Percentiles rank a stretch among this genome's conserved stretches.
These are phyloP conservation scores for Pholiota molesta DNA, from an alignment of 768 basidiomycete genomes.

Conservation along the genomic window DNA sequence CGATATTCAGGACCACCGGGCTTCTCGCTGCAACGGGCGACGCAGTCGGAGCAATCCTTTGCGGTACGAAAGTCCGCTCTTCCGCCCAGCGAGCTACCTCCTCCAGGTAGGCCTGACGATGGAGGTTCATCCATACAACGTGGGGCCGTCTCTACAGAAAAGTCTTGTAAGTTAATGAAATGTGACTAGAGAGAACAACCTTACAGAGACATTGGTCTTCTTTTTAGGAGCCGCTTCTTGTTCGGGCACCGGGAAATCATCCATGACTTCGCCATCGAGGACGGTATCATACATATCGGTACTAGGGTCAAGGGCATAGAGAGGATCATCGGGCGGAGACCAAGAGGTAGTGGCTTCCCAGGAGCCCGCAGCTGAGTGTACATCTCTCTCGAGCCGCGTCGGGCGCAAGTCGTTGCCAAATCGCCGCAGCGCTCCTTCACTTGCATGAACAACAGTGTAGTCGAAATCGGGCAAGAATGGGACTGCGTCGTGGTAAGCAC, in stretches of 20 bases:
- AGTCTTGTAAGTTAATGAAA: background rate
- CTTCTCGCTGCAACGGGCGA: background rate
- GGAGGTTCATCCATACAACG: constrained; percentile 10
- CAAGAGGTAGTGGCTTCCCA: background rate
- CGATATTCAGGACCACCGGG: constrained; percentile 4
- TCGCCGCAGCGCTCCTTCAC: background rate
- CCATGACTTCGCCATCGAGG: background rate
- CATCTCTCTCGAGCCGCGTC: background rate
- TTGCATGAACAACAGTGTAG: background rate
- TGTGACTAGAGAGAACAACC: background rate
- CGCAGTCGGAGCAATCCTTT: constrained; percentile 8
- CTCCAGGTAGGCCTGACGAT: constrained; percentile 12
- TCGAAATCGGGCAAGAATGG: background rate
- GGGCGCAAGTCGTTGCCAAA: background rate
- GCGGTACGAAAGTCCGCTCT: constrained; percentile 8
- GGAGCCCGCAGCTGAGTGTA: background rate
- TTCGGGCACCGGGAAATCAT: background rate
- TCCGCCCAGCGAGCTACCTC: constrained; percentile 10
- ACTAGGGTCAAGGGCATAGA: background rate
- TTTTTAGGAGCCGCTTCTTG: background rate
- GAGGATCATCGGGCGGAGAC: background rate
- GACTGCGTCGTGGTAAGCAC: background rate
- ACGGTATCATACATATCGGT: background rate
- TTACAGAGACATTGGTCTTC: background rate
- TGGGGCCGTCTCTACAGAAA: background rate